Evolutionary conservation across 768 basidiomycete genomes (phyloP), one percentile per base, ranked within the genome.

Genomic region (Kwoniella bestiolae): DNA sequence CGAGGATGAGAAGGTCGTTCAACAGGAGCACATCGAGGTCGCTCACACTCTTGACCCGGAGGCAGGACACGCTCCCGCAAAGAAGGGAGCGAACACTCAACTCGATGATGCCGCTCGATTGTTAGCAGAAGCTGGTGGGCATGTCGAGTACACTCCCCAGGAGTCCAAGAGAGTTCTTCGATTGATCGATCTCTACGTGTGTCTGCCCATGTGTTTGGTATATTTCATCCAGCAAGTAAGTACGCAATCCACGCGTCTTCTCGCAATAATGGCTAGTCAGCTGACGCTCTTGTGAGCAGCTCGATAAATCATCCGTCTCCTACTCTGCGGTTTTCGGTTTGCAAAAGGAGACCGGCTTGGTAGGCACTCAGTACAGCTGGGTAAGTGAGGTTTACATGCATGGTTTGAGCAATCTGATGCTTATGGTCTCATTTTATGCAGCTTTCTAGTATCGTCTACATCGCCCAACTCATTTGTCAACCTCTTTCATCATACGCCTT

Each of bases 271-370:
- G 28, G 44, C 44, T 8, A 44, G 50, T 32, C 12, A 14, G 45
- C 57, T 46, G 26, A 59, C 14, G 23, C 25, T n/a, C 23, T 29
- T 35, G n/a, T 18, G 8, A 18, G 0, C 53, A 68, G 66, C 55
- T 63, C 31, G 66, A 68, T 49, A 68, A 85, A 81, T 84, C 84
- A 2, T 84, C 84, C 3, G 75, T 85, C 25, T 84, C 84, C 14
- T 85, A 85, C 66, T 81, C 84, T 2, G 84, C 84, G 18, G 84
- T 85, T 9, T 85, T 84, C 71, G 81, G 81, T 26, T 81, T 84
- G 31, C 81, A 81, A 5, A 60, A 77, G 21, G 65, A 60, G 41
- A 61, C 71, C 49, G 45, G 57, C 44, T 66, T 78, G 3, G 53
- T 60, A 23, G 84, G 84, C 2, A 75, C 77, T 8, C 82, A 85